phyloP scores from a whole-genome alignment of 2,329 filamentous ascomycete species.

The Proliferodiscus dingleyae region DNA sequence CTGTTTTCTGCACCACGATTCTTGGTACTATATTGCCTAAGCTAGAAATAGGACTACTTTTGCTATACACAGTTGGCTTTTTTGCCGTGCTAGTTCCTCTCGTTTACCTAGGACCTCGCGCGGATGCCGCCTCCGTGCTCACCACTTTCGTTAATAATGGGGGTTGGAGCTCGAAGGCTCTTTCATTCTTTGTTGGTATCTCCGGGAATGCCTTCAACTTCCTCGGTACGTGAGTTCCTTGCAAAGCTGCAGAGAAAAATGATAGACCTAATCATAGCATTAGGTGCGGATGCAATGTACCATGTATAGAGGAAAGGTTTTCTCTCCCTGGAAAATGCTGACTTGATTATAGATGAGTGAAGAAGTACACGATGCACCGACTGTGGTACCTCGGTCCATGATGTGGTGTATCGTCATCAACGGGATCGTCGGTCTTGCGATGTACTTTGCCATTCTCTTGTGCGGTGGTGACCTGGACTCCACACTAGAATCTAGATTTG shows the following conservation, averaged over 20 bases:
- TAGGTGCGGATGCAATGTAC: slow-evolving; percentile 3
- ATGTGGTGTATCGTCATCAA: slow-evolving; percentile 46
- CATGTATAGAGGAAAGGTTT: background rate
- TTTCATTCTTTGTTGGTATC: slow-evolving; percentile 3
- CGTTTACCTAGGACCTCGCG: slow-evolving; percentile 1
- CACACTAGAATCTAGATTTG: slow-evolving; percentile 44
- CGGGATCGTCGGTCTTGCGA: slow-evolving; percentile 48
- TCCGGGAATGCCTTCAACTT: slow-evolving; percentile 4
- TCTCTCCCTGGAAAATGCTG: too few relatives aligned
- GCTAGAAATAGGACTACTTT: background rate
- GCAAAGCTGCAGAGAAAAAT: background rate
- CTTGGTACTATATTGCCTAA: slow-evolving; percentile 1
- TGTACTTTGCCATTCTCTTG: slow-evolving; percentile 52
- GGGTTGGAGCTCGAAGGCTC: background rate
- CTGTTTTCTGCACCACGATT: background rate
- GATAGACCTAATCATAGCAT: background rate
- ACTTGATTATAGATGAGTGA: slow-evolving; percentile 35
- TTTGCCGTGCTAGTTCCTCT: slow-evolving; percentile 1
- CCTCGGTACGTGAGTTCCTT: background rate
- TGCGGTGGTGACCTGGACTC: slow-evolving; percentile 22
- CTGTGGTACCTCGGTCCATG: slow-evolving; percentile 46
- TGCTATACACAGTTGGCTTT: slow-evolving; percentile 3
- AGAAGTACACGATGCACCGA: slow-evolving; percentile 43
- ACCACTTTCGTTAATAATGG: slow-evolving; percentile 1
- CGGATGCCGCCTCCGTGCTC: background rate